These are phyloP conservation scores for Sisymbrium irio DNA, from an alignment of 345 rosid genomes.

Conservation along the genomic window DNA sequence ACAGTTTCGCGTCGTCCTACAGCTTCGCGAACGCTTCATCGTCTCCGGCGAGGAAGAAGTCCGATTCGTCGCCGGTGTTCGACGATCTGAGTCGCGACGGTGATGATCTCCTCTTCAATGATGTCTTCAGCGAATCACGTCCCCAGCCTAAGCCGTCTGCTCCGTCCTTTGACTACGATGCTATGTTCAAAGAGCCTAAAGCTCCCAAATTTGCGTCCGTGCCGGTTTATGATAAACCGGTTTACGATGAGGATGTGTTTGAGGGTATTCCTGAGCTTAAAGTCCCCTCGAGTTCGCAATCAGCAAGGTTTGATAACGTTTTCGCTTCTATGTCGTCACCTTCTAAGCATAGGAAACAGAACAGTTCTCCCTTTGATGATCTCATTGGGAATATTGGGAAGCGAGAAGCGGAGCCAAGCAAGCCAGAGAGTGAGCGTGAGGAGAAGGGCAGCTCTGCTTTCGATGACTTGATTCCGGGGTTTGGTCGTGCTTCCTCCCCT, in stretches of 20 bases:
- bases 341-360: conserved; percentile 23
- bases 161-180: conserved; percentile 48
- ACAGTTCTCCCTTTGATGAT: conserved; percentile 51
- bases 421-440: conserved; percentile 29
- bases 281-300: conserved; percentile 39
- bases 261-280: conserved; percentile 65
- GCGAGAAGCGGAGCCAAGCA: conserved; percentile 28
- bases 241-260: conserved; percentile 41
- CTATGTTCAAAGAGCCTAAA: conserved; percentile 44
- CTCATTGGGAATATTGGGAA: conserved; percentile 51
- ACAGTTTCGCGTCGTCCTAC: conserved; percentile 22
- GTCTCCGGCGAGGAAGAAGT: conserved; percentile 18
- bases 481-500: conserved; percentile 60
- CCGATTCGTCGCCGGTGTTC: conserved; percentile 41
- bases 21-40: conserved; percentile 38
- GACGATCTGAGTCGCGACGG: conserved; percentile 34
- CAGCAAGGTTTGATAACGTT: conserved; percentile 43
- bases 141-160: conserved; percentile 13
- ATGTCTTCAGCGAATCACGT: conserved; percentile 48
- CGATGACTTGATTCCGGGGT: conserved; percentile 76
- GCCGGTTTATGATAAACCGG: conserved; percentile 37
- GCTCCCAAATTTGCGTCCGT: conserved; percentile 34
- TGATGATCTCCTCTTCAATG: conserved; percentile 38
- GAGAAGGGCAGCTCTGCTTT: conserved; percentile 44
- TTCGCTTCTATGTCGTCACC: conserved; percentile 43